Evolutionary conservation across 768 basidiomycete species (phyloP).

Genomic region (Boletus coccyginus): DNA sequence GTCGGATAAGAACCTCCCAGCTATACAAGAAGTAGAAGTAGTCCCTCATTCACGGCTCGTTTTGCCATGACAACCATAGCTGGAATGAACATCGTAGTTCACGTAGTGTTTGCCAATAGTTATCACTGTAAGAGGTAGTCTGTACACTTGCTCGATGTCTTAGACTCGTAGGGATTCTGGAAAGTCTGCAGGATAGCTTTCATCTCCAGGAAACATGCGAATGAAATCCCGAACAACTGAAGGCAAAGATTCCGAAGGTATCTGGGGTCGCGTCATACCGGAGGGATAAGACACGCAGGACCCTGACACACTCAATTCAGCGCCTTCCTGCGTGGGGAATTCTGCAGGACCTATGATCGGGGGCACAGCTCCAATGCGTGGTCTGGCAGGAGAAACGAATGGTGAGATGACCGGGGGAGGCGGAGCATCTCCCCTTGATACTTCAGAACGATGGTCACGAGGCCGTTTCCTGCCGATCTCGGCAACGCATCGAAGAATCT

Average conservation of each 20-base stretch:
- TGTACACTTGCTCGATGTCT: neutral
- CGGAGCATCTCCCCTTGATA: neutral
- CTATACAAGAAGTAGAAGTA: conserved; percentile 17
- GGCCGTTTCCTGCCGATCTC: conserved; percentile 14
- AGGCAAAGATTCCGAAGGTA: conserved; percentile 20
- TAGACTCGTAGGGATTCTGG: conserved; percentile 28
- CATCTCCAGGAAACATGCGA: conserved; percentile 33
- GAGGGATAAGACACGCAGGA: neutral
- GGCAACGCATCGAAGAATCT: conserved; percentile 20
- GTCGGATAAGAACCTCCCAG: conserved; percentile 18
- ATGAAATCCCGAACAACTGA: conserved; percentile 31
- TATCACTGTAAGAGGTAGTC: neutral
- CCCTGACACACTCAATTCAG: conserved; percentile 1
- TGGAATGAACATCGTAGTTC: neutral
- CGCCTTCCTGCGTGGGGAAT: conserved; percentile 7
- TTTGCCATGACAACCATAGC: conserved; percentile 2
- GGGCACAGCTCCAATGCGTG: conserved; percentile 4
- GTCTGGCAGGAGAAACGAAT: conserved; percentile 26
- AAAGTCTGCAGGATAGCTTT: conserved; percentile 35
- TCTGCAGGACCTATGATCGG: neutral
- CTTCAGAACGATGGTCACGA: neutral
- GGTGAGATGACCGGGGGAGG: conserved; percentile 22
- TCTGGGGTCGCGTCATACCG: neutral
- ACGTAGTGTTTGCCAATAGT: neutral
- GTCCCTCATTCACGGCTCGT: conserved; percentile 3